Percentiles rank a stretch among this genome's conserved stretches.
These are phyloP conservation scores for Diversispora eburnea DNA, from an alignment of 192 early-diverging fungal species.

Conservation along the genomic window DNA sequence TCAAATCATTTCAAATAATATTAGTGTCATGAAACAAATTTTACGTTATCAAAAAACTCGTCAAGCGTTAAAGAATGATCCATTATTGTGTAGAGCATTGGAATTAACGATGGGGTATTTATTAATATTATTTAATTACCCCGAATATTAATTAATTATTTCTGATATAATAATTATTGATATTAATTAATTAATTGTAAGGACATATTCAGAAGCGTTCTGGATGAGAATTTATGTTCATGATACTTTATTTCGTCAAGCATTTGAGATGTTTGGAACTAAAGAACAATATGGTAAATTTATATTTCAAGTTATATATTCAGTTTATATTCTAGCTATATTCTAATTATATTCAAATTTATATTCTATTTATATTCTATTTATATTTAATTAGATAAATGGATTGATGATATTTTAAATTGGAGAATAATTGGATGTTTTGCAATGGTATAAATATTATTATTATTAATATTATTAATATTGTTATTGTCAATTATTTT, in stretches of 20 bases:
- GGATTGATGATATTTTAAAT: slow-evolving; percentile 50
- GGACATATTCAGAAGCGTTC: slow-evolving; percentile 55
- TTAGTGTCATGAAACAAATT: slow-evolving; percentile 52
- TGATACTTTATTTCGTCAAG: slow-evolving; percentile 54
- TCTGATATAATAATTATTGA: background rate
- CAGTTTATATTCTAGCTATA: background rate
- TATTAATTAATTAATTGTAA: slow-evolving; percentile 2
- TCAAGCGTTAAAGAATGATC: slow-evolving; percentile 37
- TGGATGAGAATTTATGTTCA: slow-evolving; percentile 62
- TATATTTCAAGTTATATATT: background rate
- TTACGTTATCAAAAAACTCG: slow-evolving; percentile 38
- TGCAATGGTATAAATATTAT: slow-evolving; percentile 50
- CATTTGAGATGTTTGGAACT: slow-evolving; percentile 55
- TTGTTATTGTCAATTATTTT: background rate
- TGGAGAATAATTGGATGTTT: slow-evolving; percentile 61
- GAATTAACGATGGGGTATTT: slow-evolving; percentile 39
- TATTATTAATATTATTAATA: background rate
- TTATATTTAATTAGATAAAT: slow-evolving; percentile 13
- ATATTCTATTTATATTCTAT: background rate
- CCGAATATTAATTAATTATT: background rate
- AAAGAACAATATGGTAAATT: slow-evolving; percentile 46
- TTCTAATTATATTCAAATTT: too few relatives aligned
- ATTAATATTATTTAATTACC: background rate
- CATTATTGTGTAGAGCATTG: slow-evolving; percentile 36
- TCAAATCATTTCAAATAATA: background rate